These are phyloP conservation scores for Populus trichocarpa DNA, from an alignment of 441 rosid species.

Conservation along the genomic window DNA sequence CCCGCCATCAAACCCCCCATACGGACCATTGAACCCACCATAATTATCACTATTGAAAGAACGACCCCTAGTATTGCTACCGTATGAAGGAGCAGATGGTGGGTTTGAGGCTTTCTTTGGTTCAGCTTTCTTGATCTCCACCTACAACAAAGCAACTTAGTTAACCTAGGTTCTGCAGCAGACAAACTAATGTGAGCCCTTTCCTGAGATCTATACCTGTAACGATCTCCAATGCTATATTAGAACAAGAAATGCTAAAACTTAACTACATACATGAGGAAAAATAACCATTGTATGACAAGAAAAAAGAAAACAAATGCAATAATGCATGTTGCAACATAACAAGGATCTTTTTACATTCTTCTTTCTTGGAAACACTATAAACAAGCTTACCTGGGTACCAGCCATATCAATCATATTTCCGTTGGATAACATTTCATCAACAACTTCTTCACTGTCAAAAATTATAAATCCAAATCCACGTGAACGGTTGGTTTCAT, in stretches of 20 bases:
- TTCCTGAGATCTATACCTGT: constrained; percentile 43
- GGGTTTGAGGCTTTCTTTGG: constrained; percentile 97
- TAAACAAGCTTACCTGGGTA: constrained; percentile 68
- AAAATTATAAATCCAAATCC: constrained; percentile 89
- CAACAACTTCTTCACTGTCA: constrained; percentile 82
- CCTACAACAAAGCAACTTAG: constrained; percentile 98
- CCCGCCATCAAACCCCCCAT: constrained; percentile 71
- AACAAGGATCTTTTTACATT: constrained; percentile 18
- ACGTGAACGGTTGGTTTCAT: constrained; percentile 78
- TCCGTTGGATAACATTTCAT: constrained; percentile 75
- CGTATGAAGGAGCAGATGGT: constrained; percentile 69
- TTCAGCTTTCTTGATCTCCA: constrained; percentile 99
- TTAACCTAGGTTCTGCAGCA: constrained; percentile 74
- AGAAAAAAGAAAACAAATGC: neutral
- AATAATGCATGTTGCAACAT: neutral
- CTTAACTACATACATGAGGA: neutral
- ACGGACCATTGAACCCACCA: constrained; percentile 74
- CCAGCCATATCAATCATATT: constrained; percentile 94
- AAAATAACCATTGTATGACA: neutral
- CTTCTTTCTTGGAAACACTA: constrained; percentile 20
- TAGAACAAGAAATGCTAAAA: constrained; percentile 18
- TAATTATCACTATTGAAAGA: constrained; percentile 61
- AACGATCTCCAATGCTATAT: constrained; percentile 33
- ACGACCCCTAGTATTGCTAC: constrained; percentile 88
- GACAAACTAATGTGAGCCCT: constrained; percentile 43